Conservation (phyloP, 225 moss, liverwort and hornwort genomes). For the Physcomitrium patens region DNA sequence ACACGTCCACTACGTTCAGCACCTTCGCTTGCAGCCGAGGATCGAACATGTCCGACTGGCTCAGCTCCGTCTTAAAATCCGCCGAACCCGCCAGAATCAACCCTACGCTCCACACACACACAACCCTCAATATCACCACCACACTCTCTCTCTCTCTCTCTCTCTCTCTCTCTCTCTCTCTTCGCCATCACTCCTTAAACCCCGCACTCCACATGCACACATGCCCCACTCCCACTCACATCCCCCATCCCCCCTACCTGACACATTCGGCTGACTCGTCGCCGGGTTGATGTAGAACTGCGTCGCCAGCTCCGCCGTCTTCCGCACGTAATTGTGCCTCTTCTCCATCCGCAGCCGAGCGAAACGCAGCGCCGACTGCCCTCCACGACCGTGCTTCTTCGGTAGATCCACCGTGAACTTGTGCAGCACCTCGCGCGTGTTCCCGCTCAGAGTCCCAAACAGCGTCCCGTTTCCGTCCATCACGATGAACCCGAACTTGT, state of each 20-base stretch:
- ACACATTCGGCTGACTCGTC: conserved; percentile 94
- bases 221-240: background rate
- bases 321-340: conserved; percentile 97
- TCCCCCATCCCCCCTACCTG: conserved; percentile 34
- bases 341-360: conserved; percentile 95
- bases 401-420: conserved; percentile 97
- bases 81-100: conserved; percentile 90
- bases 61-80: conserved; percentile 94
- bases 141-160: background rate
- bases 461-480: conserved; percentile 97
- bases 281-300: conserved; percentile 92
- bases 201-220: background rate
- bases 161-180: background rate
- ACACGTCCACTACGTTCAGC: conserved; percentile 90
- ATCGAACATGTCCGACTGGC: conserved; percentile 98
- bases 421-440: conserved; percentile 91
- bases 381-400: conserved; percentile 97
- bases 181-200: background rate
- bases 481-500: conserved; percentile 96
- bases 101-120: conserved; percentile 48
- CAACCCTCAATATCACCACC: conserved; percentile 13
- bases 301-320: conserved; percentile 88
- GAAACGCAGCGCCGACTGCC: conserved; percentile 90
- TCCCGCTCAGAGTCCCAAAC: conserved; percentile 90
- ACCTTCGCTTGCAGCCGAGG: conserved; percentile 94